Evolutionary conservation across 805 yeast genomes (phyloP).

Genomic region (Monosporozyma servazzii): DNA sequence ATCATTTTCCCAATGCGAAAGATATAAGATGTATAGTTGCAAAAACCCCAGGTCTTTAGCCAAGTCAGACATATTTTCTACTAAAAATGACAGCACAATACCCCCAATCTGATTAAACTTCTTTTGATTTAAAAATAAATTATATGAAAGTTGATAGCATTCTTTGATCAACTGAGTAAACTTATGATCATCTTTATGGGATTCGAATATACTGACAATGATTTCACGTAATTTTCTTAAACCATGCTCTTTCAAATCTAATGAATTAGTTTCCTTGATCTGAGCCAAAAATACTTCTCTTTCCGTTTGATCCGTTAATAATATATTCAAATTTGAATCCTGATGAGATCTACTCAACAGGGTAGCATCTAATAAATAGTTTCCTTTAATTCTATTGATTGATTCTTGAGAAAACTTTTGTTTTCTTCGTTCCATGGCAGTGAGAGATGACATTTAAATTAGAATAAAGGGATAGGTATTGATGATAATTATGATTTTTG

Average conservation of each 20-base stretch:
- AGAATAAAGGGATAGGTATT: no score
- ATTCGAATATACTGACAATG: conserved; percentile 13
- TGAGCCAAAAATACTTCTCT: conserved; percentile 34
- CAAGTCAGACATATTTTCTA: conserved; percentile 7
- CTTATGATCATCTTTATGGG: conserved; percentile 5
- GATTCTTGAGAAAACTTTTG: conserved; percentile 28
- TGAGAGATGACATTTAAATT: not conserved
- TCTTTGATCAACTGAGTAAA: conserved; percentile 12
- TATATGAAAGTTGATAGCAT: conserved; percentile 14
- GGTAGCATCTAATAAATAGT: conserved; percentile 35
- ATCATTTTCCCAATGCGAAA: conserved; percentile 17
- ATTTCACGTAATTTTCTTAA: conserved; percentile 22
- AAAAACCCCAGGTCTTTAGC: conserved; percentile 5
- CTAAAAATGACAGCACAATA: conserved; percentile 12
- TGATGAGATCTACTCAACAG: conserved; percentile 58
- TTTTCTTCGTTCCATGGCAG: conserved; percentile 21
- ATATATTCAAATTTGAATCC: conserved; percentile 29
- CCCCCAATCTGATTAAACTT: conserved; percentile 11
- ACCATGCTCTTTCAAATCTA: conserved; percentile 27
- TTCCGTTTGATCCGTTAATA: conserved; percentile 37
- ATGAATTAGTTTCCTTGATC: conserved; percentile 22
- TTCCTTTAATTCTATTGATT: conserved; percentile 14
- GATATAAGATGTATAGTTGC: conserved; percentile 9
- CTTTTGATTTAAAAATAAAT: conserved; percentile 7
- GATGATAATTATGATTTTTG: not conserved